These are phyloP conservation scores for Eutypa lata DNA, from an alignment of 2,329 filamentous ascomycete species.

Conservation along the genomic window DNA sequence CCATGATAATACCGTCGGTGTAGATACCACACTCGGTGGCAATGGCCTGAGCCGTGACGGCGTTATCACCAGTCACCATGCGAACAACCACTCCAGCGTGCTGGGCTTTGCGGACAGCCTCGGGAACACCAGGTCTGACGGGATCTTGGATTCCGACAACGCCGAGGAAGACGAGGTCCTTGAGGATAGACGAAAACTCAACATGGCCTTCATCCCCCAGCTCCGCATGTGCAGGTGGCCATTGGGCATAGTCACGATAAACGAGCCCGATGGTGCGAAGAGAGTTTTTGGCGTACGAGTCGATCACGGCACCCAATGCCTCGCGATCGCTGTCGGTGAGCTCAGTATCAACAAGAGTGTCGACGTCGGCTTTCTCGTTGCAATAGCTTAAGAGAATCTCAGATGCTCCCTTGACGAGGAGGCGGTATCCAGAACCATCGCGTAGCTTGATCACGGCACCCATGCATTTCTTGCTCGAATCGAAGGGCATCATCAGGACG, in stretches of 20 bases:
- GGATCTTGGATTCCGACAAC: conserved; percentile 75
- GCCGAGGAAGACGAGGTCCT: conserved; percentile 70
- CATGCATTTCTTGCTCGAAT: conserved; percentile 55
- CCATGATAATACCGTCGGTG: conserved; percentile 62
- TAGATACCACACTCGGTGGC: conserved; percentile 71
- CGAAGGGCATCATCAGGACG: conserved; percentile 51
- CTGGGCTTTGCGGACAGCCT: conserved; percentile 65
- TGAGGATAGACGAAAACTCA: conserved; percentile 60
- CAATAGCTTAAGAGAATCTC: conserved; percentile 51
- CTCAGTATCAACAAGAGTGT: conserved; percentile 39
- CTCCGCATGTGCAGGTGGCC: conserved; percentile 65
- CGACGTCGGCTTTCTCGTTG: conserved; percentile 27
- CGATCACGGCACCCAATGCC: conserved; percentile 52
- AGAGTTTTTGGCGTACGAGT: conserved; percentile 62
- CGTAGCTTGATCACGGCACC: conserved; percentile 50
- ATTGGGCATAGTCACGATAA: conserved; percentile 69
- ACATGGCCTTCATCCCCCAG: conserved; percentile 56
- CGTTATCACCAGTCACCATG: conserved; percentile 74
- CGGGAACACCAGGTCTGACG: conserved; percentile 63
- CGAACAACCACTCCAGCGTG: conserved; percentile 68
- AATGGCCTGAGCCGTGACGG: conserved; percentile 70
- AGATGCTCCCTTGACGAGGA: conserved; percentile 54
- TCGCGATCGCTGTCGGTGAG: conserved; percentile 57
- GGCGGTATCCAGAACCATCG: conserved; percentile 40
- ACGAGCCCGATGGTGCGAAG: conserved; percentile 73